Evolutionary conservation across 2,329 filamentous ascomycete species (phyloP).

Genomic region (Rhynchosporium secalis): DNA sequence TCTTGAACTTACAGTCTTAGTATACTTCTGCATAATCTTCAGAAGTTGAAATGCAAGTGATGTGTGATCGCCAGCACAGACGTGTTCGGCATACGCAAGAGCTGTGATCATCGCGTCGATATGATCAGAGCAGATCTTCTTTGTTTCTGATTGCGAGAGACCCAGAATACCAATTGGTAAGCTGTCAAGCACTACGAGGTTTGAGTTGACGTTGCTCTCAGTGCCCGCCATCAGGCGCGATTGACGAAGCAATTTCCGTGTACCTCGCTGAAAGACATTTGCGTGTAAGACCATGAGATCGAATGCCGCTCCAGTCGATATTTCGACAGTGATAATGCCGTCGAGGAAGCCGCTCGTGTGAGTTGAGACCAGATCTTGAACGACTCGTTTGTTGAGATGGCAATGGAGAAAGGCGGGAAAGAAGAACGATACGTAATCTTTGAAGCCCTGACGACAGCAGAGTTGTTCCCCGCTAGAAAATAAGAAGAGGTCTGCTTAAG

Average conservation of each 20-base stretch:
- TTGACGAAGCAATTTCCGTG: conserved; percentile 25
- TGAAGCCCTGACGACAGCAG: conserved; percentile 30
- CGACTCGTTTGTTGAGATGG: conserved; percentile 32
- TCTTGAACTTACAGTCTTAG: conserved; percentile 23
- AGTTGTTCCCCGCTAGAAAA: conserved; percentile 17
- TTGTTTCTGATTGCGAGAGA: conserved; percentile 25
- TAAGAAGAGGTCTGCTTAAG: conserved; percentile 20
- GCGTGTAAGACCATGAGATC: conserved; percentile 25
- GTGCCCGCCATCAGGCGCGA: conserved; percentile 19
- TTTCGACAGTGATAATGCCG: conserved; percentile 24
- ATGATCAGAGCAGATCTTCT: conserved; percentile 26
- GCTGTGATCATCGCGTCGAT: conserved; percentile 32
- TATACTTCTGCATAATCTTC: conserved; percentile 24
- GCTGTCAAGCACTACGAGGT: conserved; percentile 24
- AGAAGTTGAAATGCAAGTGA: conserved; percentile 25
- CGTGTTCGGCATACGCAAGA: conserved; percentile 26
- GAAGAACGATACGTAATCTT: conserved; percentile 28
- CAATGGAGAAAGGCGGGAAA: conserved; percentile 31
- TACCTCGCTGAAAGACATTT: conserved; percentile 26
- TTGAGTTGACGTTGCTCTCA: conserved; percentile 15
- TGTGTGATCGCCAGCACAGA: conserved; percentile 24
- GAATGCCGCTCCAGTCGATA: conserved; percentile 28
- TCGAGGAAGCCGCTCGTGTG: conserved; percentile 28
- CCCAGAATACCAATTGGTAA: conserved; percentile 30
- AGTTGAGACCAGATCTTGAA: conserved; percentile 33